Conservation (phyloP, 2,329 filamentous ascomycete species). For the Phialophora macrospora region DNA sequence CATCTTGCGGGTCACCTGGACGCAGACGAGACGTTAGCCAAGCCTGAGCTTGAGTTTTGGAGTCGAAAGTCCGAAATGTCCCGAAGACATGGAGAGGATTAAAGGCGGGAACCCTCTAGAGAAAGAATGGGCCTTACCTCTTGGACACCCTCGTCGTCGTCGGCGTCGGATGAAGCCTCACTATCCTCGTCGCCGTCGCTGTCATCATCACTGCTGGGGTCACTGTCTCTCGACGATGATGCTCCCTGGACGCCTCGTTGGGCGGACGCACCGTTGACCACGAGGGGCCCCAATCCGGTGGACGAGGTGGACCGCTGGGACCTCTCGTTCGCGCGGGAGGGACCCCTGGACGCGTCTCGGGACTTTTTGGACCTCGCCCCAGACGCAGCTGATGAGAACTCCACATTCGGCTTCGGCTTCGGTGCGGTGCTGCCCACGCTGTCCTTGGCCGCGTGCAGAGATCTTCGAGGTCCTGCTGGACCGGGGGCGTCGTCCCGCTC, state of each 20-base stretch:
- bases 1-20: not conserved
- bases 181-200: slow-evolving; percentile 16
- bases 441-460: not conserved
- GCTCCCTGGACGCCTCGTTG: slow-evolving; percentile 18
- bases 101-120: not conserved
- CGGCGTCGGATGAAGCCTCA: not conserved
- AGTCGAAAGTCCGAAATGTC: not conserved
- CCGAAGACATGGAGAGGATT: not conserved
- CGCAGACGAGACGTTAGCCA: not conserved
- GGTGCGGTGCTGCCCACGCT: not conserved
- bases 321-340: slow-evolving; percentile 1
- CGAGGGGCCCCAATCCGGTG: slow-evolving; percentile 25
- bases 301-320: slow-evolving; percentile 10
- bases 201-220: slow-evolving; percentile 29
- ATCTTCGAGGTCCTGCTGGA: not conserved
- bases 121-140: not conserved
- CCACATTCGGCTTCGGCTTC: slow-evolving; percentile 11
- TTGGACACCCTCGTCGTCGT: not conserved
- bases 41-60: not conserved
- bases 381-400: not conserved
- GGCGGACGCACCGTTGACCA: slow-evolving; percentile 34
- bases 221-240: slow-evolving; percentile 23
- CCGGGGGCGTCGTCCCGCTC: slow-evolving; percentile 10
- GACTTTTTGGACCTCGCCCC: slow-evolving; percentile 7
- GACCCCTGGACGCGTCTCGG: not conserved